phyloP scores from a whole-genome alignment of 129 eudicot species.

The Daucus carota region DNA sequence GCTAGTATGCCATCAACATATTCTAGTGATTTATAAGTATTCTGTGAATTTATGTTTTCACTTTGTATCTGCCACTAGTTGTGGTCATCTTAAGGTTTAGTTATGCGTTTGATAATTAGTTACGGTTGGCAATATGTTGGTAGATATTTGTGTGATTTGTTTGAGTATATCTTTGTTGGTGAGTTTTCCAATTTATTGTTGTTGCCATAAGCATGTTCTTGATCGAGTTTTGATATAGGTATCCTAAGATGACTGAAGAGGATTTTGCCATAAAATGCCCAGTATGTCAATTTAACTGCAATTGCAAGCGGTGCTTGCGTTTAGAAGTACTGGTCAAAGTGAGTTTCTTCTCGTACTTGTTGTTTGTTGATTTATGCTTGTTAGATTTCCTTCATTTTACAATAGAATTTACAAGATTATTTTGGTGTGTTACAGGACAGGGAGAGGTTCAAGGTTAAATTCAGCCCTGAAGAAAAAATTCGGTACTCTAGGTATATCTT shows the following conservation, averaged over 20 bases:
- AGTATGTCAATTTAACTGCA: conserved; percentile 67
- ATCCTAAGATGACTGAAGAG: conserved; percentile 53
- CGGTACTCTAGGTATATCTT: conserved; percentile 42
- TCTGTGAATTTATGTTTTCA: too few species aligned
- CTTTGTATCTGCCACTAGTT: too few species aligned
- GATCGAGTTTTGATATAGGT: conserved; percentile 33
- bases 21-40: too few species aligned
- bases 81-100: too few species aligned
- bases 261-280: conserved; percentile 71
- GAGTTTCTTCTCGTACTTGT: background rate
- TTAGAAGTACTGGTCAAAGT: conserved; percentile 37
- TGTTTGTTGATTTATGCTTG: background rate
- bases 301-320: conserved; percentile 78
- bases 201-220: background rate
- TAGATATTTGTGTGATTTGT: too few species aligned
- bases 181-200: too few species aligned
- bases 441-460: conserved; percentile 22
- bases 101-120: too few species aligned
- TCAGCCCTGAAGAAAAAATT: conserved; percentile 30
- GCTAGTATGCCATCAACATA: background rate
- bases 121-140: too few species aligned
- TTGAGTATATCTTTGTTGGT: too few species aligned
- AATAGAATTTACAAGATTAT: background rate
- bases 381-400: background rate
- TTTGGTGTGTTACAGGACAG: conserved; percentile 23